These are phyloP conservation scores for Nemania serpens DNA, from an alignment of 2,329 filamentous ascomycete genomes.

Conservation along the genomic window DNA sequence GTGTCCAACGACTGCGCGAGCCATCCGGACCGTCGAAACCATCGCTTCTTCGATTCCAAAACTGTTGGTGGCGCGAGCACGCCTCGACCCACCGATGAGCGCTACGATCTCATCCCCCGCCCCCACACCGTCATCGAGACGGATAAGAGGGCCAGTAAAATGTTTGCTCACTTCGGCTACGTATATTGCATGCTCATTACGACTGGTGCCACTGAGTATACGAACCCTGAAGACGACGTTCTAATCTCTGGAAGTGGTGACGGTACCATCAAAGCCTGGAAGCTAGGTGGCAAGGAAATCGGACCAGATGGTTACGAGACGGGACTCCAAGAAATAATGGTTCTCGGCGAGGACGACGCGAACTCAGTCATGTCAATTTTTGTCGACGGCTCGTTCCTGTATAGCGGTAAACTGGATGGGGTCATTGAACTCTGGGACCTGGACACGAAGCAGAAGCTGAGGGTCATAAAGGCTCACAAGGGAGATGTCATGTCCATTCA, in stretches of 20 bases:
- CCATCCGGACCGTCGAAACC: conserved; percentile 77
- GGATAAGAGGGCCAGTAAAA: conserved; percentile 75
- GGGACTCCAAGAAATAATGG: conserved; percentile 72
- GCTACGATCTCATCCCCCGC: conserved; percentile 58
- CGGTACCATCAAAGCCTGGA: conserved; percentile 94
- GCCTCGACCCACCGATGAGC: conserved; percentile 69
- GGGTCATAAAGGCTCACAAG: conserved; percentile 80
- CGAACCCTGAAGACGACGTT: conserved; percentile 76
- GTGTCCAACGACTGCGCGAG: conserved; percentile 66
- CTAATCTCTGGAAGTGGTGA: conserved; percentile 91
- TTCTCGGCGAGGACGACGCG: conserved; percentile 63
- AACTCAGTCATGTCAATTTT: conserved; percentile 76
- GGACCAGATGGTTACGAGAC: conserved; percentile 59
- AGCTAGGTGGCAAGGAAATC: conserved; percentile 56
- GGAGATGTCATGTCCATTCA: conserved; percentile 86
- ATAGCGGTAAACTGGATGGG: conserved; percentile 85
- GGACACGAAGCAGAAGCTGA: conserved; percentile 86
- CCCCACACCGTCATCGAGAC: conserved; percentile 73
- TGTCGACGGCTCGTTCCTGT: conserved; percentile 88
- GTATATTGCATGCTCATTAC: conserved; percentile 95
- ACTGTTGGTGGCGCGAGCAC: conserved; percentile 82
- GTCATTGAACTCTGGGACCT: conserved; percentile 96
- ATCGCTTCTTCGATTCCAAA: conserved; percentile 90
- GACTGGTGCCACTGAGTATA: conserved; percentile 67
- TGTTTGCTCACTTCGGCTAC: conserved; percentile 95